These are phyloP conservation scores for Ogataea glucozyma DNA, from an alignment of 805 yeast genomes.

Conservation along the genomic window DNA sequence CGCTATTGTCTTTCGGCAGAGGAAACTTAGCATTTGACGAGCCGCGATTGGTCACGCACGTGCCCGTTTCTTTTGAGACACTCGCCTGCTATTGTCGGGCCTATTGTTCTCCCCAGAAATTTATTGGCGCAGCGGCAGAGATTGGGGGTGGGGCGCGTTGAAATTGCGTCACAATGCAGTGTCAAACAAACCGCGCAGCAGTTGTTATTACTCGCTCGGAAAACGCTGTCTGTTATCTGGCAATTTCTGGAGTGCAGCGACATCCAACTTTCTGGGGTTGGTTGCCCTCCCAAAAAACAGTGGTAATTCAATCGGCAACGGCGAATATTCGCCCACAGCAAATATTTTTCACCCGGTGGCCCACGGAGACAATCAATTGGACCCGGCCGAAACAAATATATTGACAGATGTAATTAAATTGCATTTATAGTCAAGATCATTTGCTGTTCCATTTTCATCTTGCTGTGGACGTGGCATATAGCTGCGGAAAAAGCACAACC, in stretches of 20 bases:
- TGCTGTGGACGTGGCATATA: too few species aligned
- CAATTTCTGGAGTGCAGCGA: slow-evolving; percentile 8
- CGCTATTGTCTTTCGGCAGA: not conserved
- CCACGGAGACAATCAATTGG: not conserved
- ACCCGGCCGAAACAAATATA: not conserved
- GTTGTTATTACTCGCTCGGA: not conserved
- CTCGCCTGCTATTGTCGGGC: slow-evolving; percentile 9
- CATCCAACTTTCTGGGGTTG: too few species aligned
- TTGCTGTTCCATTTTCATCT: slow-evolving; percentile 2
- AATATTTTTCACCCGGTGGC: not conserved
- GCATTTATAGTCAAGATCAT: not conserved
- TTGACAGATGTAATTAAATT: not conserved
- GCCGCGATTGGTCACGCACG: slow-evolving; percentile 17
- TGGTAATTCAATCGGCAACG: too few species aligned
- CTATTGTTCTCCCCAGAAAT: slow-evolving; percentile 16
- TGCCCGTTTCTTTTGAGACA: not conserved
- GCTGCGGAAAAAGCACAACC: too few species aligned
- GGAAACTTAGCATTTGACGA: slow-evolving; percentile 11
- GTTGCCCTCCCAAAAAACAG: too few species aligned
- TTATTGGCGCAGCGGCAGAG: slow-evolving; percentile 1
- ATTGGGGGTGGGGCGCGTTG: slow-evolving; percentile 1
- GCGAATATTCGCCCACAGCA: too few species aligned
- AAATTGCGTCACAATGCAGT: slow-evolving; percentile 2
- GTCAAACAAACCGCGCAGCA: not conserved
- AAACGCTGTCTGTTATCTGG: slow-evolving; percentile 5